Evolutionary conservation across 1,284 basidiomycete species (phyloP).

Genomic region (Pulveroboletus sp.): DNA sequence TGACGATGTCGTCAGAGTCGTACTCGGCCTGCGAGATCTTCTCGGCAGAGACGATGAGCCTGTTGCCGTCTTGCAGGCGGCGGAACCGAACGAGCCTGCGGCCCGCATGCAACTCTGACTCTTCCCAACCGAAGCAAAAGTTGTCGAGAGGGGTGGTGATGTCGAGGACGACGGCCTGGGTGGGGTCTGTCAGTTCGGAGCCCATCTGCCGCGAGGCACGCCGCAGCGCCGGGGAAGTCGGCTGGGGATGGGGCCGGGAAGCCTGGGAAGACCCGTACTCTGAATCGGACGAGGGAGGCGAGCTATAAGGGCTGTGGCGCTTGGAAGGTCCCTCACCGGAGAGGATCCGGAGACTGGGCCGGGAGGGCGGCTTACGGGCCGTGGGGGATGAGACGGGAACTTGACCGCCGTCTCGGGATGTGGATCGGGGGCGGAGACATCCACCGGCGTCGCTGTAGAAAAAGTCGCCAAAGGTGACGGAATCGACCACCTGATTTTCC

Average conservation of each 20-base stretch:
- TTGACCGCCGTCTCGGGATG: no score
- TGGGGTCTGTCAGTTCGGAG: conserved; percentile 35
- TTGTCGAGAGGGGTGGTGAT: conserved; percentile 55
- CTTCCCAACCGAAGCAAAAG: conserved; percentile 58
- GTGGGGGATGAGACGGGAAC: conserved; percentile 6
- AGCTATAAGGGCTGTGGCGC: conserved; percentile 36
- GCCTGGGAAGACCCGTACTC: conserved; percentile 23
- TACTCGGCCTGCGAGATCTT: conserved; percentile 63
- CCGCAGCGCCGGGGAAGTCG: conserved; percentile 20
- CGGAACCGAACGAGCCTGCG: conserved; percentile 74
- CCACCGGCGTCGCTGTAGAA: conserved; percentile 57
- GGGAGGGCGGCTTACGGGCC: not conserved
- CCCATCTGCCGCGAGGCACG: conserved; percentile 28
- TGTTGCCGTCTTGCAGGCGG: conserved; percentile 60
- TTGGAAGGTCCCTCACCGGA: conserved; percentile 19
- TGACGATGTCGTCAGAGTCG: conserved; percentile 55
- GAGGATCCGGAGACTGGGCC: conserved; percentile 5
- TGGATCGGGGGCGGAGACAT: conserved; percentile 20
- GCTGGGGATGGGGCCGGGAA: conserved; percentile 13
- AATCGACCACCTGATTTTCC: conserved; percentile 56
- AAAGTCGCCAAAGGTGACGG: conserved; percentile 70
- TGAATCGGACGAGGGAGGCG: conserved; percentile 35
- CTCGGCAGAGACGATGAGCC: conserved; percentile 65
- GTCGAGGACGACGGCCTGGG: conserved; percentile 56
- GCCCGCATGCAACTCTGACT: conserved; percentile 55